Evolutionary conservation across 2,329 filamentous ascomycete genomes (phyloP).

Genomic region (Zymoseptoria passerinii): DNA sequence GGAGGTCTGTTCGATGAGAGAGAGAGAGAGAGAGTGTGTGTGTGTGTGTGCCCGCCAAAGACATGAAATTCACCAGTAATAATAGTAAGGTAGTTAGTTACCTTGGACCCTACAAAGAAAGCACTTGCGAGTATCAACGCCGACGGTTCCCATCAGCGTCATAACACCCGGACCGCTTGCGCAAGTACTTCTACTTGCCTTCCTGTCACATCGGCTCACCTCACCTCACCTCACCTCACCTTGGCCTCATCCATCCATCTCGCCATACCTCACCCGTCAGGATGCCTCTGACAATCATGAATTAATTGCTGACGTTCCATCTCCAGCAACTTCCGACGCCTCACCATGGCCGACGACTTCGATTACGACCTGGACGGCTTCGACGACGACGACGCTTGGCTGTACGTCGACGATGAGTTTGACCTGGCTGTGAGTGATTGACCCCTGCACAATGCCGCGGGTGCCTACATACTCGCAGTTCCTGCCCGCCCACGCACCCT

Average conservation of each 20-base stretch:
- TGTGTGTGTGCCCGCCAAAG: no score
- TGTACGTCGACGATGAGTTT: constrained; percentile 41
- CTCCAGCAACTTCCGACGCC: not conserved
- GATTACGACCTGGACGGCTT: constrained; percentile 34
- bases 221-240: no score
- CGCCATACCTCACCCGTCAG: no score
- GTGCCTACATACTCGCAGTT: constrained; percentile 7
- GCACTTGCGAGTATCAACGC: not conserved
- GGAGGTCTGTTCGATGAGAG: no score
- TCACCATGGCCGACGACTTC: constrained; percentile 24
- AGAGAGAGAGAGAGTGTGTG: no score
- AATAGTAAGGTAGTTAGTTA: no score
- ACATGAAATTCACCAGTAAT: no score
- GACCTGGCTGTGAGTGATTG: constrained; percentile 29
- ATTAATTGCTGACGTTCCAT: not conserved
- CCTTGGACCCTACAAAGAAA: no score
- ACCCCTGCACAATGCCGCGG: constrained; percentile 5
- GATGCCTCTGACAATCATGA: not conserved
- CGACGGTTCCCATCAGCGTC: not conserved
- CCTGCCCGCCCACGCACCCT: not conserved
- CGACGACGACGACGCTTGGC: constrained; percentile 32
- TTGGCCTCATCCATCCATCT: no score
- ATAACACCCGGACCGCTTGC: not conserved
- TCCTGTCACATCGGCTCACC: no score
- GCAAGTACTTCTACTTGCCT: no score